phyloP scores from a whole-genome alignment of 2,329 filamentous ascomycete species.

The Cladophialophora chaetospira region DNA sequence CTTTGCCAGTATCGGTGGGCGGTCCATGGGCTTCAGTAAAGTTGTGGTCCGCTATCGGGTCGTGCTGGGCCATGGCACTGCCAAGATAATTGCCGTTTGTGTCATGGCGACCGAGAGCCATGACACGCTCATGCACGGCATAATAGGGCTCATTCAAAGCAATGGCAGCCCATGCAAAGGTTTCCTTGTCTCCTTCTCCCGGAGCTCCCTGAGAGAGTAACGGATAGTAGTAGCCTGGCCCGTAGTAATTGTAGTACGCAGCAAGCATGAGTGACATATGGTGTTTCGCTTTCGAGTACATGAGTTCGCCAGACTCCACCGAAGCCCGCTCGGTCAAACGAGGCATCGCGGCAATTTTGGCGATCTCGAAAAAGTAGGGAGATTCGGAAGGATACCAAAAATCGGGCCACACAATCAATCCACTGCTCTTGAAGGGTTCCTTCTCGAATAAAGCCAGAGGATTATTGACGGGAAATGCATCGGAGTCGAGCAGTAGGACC shows the following conservation, averaged over 20 bases:
- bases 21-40: constrained; percentile 19
- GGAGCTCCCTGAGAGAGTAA: constrained; percentile 50
- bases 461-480: constrained; percentile 55
- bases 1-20: constrained; percentile 33
- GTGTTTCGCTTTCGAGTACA: constrained; percentile 49
- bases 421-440: constrained; percentile 55
- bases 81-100: constrained; percentile 33
- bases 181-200: constrained; percentile 56
- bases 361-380: constrained; percentile 47
- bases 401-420: constrained; percentile 61
- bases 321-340: constrained; percentile 39
- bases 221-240: constrained; percentile 49
- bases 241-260: constrained; percentile 54
- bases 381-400: constrained; percentile 51
- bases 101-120: constrained; percentile 26
- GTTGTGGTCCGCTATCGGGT: constrained; percentile 39
- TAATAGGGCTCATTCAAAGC: constrained; percentile 46
- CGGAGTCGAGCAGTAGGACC: constrained; percentile 61
- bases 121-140: constrained; percentile 42
- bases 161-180: constrained; percentile 50
- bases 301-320: constrained; percentile 49
- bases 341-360: constrained; percentile 38
- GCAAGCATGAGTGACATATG: constrained; percentile 47
- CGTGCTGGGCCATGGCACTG: constrained; percentile 41
- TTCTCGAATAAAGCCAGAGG: constrained; percentile 51